A percentile compares a stretch with the other conserved stretches of the same genome.
phyloP scores from a whole-genome alignment of 306 rosid species.

The Spatholobus suberectus region DNA sequence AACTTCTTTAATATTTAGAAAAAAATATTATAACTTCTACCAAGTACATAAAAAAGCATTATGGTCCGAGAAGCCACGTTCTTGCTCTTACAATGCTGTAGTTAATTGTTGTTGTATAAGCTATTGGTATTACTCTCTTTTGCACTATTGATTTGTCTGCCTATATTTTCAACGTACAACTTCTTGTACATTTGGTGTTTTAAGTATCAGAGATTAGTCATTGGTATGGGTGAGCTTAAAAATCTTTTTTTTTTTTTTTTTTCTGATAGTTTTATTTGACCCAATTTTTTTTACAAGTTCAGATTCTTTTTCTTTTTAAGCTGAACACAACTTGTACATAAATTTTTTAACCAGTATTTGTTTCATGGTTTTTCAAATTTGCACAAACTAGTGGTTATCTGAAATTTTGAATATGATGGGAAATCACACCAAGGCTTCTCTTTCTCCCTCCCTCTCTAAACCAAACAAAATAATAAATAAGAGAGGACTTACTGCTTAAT shows the following conservation, averaged over 20 bases:
- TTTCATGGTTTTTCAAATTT: not conserved
- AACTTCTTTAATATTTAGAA: not conserved
- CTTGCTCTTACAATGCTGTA: not conserved
- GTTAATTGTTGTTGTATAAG: slow-evolving; percentile 14
- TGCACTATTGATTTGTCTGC: not conserved
- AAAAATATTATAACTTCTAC: not conserved
- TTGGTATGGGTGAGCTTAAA: not conserved
- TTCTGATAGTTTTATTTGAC: not conserved
- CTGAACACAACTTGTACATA: not conserved
- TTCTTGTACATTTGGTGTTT: not conserved
- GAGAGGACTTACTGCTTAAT: not conserved
- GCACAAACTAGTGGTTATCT: not conserved
- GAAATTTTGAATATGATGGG: slow-evolving; percentile 9
- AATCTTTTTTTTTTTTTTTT: not conserved
- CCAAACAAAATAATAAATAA: not conserved
- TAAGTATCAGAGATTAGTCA: not conserved
- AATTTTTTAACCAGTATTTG: not conserved
- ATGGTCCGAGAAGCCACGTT: no score
- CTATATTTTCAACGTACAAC: not conserved
- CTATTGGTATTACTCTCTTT: not conserved
- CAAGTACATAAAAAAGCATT: not conserved
- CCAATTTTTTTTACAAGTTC: not conserved
- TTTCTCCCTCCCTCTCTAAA: not conserved
- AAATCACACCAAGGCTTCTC: not conserved
- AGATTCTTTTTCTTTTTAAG: not conserved